Conservation (phyloP, 1,139 yeast genomes). For the Geotrichum reessii region DNA sequence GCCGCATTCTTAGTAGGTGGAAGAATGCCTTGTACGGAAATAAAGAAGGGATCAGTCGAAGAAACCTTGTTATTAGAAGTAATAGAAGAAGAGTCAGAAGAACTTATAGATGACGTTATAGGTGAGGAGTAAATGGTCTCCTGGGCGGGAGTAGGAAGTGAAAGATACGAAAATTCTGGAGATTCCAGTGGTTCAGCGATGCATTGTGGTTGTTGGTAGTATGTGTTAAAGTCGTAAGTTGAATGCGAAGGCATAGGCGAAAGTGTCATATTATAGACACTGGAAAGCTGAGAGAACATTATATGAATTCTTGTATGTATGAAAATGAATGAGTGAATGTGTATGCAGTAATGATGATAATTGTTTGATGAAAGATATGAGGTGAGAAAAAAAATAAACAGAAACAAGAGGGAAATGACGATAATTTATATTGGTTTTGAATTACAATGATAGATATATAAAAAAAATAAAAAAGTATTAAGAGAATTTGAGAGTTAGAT, state of each 20-base stretch:
- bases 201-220: not conserved
- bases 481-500: too few relatives aligned
- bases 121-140: not conserved
- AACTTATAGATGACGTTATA: not conserved
- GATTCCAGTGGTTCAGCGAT: not conserved
- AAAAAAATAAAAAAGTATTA: too few relatives aligned
- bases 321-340: not conserved
- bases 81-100: not conserved
- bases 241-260: not conserved
- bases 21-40: constrained; percentile 17
- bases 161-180: not conserved
- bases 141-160: not conserved
- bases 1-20: constrained; percentile 22
- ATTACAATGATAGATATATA: not conserved
- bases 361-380: not conserved
- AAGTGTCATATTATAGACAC: not conserved
- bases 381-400: not conserved
- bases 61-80: not conserved
- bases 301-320: not conserved
- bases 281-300: not conserved
- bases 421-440: not conserved
- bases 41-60: constrained; percentile 13
- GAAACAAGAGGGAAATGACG: not conserved
- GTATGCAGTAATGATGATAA: not conserved
- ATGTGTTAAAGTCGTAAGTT: not conserved